phyloP scores from a whole-genome alignment of 345 rosid genomes.

The Heritiera littoralis region DNA sequence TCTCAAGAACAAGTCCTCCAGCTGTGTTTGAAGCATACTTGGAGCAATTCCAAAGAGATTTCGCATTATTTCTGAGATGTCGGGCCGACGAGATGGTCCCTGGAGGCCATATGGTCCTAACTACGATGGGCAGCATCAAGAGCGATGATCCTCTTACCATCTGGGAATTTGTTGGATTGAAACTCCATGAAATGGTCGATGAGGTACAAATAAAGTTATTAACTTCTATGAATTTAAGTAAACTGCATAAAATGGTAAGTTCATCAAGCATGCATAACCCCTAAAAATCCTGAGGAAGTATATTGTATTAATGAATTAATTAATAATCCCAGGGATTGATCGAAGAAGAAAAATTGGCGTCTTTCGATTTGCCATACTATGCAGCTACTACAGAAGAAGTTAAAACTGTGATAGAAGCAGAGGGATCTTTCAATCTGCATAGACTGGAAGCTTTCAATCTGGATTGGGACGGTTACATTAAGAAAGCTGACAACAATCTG shows the following conservation, averaged over 20 bases:
- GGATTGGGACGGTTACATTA: constrained; percentile 20
- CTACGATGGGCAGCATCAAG: constrained; percentile 17
- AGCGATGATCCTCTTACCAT: constrained; percentile 12
- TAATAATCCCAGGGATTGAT: constrained; percentile 14
- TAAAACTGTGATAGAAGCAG: constrained; percentile 8
- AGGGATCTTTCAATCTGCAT: constrained; percentile 12
- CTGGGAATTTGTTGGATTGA: constrained; percentile 24
- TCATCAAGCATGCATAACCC: not conserved
- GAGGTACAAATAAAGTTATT: constrained; percentile 22
- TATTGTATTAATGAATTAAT: not conserved
- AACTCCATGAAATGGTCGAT: constrained; percentile 28
- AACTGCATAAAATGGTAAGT: too few relatives aligned
- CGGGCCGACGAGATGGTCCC: constrained; percentile 29
- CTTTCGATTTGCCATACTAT: constrained; percentile 22
- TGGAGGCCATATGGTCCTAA: constrained; percentile 29
- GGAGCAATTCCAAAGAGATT: constrained; percentile 30
- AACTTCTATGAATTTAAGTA: too few relatives aligned
- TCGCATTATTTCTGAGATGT: constrained; percentile 20
- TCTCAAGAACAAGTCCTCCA: constrained; percentile 29
- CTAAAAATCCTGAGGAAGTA: not conserved
- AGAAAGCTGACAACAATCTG: not conserved
- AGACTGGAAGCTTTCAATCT: constrained; percentile 4
- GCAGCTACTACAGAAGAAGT: constrained; percentile 16
- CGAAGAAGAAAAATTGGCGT: constrained; percentile 17
- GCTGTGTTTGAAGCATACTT: constrained; percentile 29